phyloP scores from a whole-genome alignment of 257 asterid genomes.

The Solanum pennellii region DNA sequence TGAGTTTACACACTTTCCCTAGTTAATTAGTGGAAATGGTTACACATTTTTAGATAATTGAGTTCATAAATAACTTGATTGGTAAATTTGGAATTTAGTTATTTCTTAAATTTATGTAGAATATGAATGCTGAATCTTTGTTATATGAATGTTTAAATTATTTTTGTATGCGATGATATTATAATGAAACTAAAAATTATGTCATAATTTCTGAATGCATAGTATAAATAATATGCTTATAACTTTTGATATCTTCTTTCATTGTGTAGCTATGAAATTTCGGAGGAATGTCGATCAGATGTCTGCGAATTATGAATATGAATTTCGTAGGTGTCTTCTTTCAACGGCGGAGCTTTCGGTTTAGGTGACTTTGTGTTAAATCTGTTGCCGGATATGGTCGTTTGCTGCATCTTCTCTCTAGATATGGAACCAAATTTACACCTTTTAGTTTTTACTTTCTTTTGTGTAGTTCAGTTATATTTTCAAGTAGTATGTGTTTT shows the following conservation, averaged over 20 bases:
- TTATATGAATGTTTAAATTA: not conserved
- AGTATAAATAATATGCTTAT: not conserved
- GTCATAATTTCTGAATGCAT: not conserved
- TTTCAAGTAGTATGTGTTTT: not conserved
- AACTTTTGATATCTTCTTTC: not conserved
- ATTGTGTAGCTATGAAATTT: not conserved
- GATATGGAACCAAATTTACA: not conserved
- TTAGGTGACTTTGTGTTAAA: not conserved
- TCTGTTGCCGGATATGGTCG: not conserved
- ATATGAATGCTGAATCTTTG: not conserved
- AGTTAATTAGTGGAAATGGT: not conserved
- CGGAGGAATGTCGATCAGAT: not conserved
- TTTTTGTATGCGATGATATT: too few species aligned
- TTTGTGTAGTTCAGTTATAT: not conserved
- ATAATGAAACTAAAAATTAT: not conserved
- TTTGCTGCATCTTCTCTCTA: not conserved
- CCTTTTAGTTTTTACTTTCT: not conserved
- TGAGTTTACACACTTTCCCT: not conserved
- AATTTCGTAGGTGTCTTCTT: not conserved
- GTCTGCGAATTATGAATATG: not conserved
- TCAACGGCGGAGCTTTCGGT: not conserved
- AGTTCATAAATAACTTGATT: not conserved
- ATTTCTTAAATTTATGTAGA: not conserved
- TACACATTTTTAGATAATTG: not conserved
- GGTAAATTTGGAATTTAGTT: not conserved